Percentiles rank a stretch among this genome's conserved stretches.
These are phyloP conservation scores for Verbascum thapsus DNA, from an alignment of 257 asterid species.

Conservation along the genomic window DNA sequence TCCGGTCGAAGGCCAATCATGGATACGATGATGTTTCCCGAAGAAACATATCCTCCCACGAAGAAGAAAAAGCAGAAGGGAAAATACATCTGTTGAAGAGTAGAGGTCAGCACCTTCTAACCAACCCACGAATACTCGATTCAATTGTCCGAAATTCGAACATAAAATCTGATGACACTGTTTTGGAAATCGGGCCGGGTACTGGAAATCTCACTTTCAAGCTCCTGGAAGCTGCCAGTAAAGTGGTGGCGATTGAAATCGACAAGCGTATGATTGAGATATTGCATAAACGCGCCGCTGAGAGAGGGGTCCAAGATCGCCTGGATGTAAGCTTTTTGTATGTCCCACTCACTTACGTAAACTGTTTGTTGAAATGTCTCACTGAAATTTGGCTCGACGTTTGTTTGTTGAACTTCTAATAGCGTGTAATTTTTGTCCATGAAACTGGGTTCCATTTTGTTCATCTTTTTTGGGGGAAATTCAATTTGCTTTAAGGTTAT, in stretches of 20 bases:
- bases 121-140: conserved; percentile 67
- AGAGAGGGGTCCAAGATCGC: conserved; percentile 50
- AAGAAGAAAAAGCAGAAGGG: conserved; percentile 22
- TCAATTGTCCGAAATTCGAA: conserved; percentile 66
- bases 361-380: conserved; percentile 53
- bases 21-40: conserved; percentile 34
- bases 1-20: conserved; percentile 47
- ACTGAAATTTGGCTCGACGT: conserved; percentile 18
- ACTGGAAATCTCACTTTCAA: conserved; percentile 90
- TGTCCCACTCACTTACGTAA: conserved; percentile 2
- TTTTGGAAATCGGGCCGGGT: conserved; percentile 94
- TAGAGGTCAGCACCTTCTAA: conserved; percentile 92
- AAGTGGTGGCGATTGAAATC: conserved; percentile 74
- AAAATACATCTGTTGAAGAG: conserved; percentile 61
- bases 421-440: background rate
- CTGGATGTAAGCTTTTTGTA: conserved; percentile 52
- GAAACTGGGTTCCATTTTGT: background rate
- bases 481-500: background rate
- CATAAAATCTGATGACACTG: conserved; percentile 69
- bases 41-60: conserved; percentile 27
- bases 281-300: conserved; percentile 63
- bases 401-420: background rate
- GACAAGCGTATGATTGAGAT: conserved; percentile 83
- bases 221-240: conserved; percentile 75
- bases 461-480: too few relatives aligned